These are phyloP conservation scores for Citropsis articulata DNA, from an alignment of 345 rosid species.

Conservation along the genomic window DNA sequence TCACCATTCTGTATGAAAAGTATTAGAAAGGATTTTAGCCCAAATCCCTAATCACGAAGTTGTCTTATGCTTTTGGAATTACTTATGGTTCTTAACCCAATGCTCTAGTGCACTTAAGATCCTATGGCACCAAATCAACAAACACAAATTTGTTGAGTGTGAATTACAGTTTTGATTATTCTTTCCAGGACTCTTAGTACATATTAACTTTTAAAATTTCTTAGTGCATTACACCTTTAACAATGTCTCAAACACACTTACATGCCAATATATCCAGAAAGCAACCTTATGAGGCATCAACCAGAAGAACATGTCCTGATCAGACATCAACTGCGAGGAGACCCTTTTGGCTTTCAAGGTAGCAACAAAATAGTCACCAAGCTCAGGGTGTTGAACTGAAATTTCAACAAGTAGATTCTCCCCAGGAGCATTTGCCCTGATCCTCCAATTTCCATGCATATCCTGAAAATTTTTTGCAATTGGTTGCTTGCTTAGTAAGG, in stretches of 20 bases:
- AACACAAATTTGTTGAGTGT: not conserved
- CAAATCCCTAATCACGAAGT: not conserved
- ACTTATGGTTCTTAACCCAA: not conserved
- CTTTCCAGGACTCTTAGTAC: not conserved
- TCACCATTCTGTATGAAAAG: not conserved
- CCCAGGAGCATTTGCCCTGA: slow-evolving; percentile 67
- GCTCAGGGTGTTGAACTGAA: slow-evolving; percentile 72
- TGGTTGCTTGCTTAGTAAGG: not conserved
- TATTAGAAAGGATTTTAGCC: not conserved
- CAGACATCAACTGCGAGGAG: slow-evolving; percentile 21
- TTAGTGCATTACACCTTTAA: not conserved
- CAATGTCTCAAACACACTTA: slow-evolving; percentile 38
- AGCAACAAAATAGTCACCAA: slow-evolving; percentile 76
- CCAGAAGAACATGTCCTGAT: slow-evolving; percentile 81
- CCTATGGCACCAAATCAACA: not conserved
- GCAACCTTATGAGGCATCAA: slow-evolving; percentile 98
- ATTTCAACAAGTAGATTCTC: slow-evolving; percentile 59
- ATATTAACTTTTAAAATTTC: not conserved
- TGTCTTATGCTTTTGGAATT: not conserved
- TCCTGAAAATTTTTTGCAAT: slow-evolving; percentile 45
- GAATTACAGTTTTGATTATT: not conserved
- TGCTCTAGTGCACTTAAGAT: not conserved
- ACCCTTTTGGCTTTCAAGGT: slow-evolving; percentile 59
- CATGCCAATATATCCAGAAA: slow-evolving; percentile 94
- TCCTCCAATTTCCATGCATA: slow-evolving; percentile 81